Evolutionary conservation across 768 basidiomycete genomes (phyloP).

Genomic region (Kwoniella mangroviensis): DNA sequence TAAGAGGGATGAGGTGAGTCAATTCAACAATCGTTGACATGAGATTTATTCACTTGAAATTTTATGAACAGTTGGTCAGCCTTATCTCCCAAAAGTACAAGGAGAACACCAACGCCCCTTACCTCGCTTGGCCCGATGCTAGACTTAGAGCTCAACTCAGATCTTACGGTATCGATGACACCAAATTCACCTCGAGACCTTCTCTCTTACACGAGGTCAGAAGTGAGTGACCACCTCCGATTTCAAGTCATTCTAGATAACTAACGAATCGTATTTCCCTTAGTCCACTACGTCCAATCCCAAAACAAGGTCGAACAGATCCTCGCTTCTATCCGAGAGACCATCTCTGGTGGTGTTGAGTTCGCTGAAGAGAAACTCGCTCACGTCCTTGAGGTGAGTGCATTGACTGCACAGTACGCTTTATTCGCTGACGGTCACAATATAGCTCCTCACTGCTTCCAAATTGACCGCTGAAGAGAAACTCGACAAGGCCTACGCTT

Average conservation of each 20-base stretch:
- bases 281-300: constrained; percentile 75
- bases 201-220: constrained; percentile 68
- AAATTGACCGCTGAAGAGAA: constrained; percentile 56
- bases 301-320: constrained; percentile 66
- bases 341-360: constrained; percentile 70
- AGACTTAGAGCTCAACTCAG: constrained; percentile 87
- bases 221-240: constrained; percentile 60
- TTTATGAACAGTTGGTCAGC: constrained; percentile 62
- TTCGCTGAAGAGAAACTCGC: constrained; percentile 77
- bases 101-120: constrained; percentile 66
- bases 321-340: constrained; percentile 68
- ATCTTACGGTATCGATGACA: constrained; percentile 73
- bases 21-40: background rate
- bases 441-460: constrained; percentile 55
- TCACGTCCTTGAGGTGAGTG: constrained; percentile 52
- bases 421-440: constrained; percentile 36
- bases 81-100: constrained; percentile 68
- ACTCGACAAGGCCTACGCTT: constrained; percentile 54
- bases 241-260: background rate
- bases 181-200: constrained; percentile 66
- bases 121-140: constrained; percentile 90
- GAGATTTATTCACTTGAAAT: constrained; percentile 10
- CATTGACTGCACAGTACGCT: background rate
- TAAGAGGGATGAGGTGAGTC: constrained; percentile 69
- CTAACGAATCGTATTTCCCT: background rate